A percentile compares a stretch with the other conserved stretches of the same genome.
Evolutionary conservation across 768 basidiomycete species (phyloP).

Genomic region (Scleroderma bovista): DNA sequence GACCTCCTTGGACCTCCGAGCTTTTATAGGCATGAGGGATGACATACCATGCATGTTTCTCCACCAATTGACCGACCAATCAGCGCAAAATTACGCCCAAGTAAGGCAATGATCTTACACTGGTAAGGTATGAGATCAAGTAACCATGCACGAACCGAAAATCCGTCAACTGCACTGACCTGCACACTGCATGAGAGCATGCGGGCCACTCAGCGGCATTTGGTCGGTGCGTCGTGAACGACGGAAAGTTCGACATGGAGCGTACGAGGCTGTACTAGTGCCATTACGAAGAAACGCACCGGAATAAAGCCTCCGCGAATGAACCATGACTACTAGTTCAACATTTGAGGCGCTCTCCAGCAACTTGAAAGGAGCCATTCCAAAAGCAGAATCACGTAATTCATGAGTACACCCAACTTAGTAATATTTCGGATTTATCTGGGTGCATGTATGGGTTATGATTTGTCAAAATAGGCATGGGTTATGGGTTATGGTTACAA

Average conservation of each 20-base stretch:
- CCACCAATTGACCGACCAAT: background rate
- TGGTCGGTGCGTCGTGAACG: background rate
- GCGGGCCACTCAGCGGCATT: background rate
- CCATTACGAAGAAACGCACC: background rate
- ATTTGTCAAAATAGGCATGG: too few relatives aligned
- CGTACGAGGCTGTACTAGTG: background rate
- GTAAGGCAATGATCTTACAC: background rate
- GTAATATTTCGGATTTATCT: too few relatives aligned
- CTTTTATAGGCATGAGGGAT: slow-evolving; percentile 18
- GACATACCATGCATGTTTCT: background rate
- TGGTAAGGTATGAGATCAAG: background rate
- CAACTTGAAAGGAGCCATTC: too few relatives aligned
- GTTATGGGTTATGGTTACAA: too few relatives aligned
- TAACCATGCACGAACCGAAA: background rate
- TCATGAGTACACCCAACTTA: too few relatives aligned
- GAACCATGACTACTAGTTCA: too few relatives aligned
- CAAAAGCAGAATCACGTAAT: too few relatives aligned
- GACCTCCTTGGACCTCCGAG: slow-evolving; percentile 4
- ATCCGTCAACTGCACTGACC: background rate
- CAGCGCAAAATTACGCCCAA: background rate
- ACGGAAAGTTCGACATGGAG: background rate
- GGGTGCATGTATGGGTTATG: too few relatives aligned
- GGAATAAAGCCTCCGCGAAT: background rate
- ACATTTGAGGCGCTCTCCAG: too few relatives aligned
- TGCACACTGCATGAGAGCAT: background rate